Conservation (phyloP, 2,329 filamentous ascomycete species). For the Lachnellula subtilissima region DNA sequence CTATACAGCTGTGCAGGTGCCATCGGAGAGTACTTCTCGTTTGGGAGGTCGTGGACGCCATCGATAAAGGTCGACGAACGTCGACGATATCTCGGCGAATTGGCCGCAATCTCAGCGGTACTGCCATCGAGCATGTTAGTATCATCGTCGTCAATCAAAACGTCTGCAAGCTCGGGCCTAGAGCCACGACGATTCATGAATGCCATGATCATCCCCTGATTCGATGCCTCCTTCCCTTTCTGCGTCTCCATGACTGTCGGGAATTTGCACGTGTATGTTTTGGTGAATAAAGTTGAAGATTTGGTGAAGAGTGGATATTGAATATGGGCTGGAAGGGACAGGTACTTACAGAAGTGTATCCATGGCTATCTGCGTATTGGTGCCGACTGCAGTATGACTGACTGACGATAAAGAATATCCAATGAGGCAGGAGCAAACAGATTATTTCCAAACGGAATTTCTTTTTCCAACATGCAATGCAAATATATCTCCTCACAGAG, state of each 20-base stretch:
- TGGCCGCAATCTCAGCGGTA: constrained; percentile 87
- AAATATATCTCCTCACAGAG: too few species aligned
- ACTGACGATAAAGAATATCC: background rate
- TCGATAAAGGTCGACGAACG: constrained; percentile 96
- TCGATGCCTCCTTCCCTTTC: too few species aligned
- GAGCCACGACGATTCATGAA: background rate
- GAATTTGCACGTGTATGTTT: too few species aligned
- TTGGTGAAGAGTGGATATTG: background rate
- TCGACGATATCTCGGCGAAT: constrained; percentile 81
- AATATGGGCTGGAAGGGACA: background rate
- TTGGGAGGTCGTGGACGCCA: constrained; percentile 88
- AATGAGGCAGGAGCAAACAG: background rate
- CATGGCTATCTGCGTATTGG: background rate
- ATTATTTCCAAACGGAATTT: too few species aligned
- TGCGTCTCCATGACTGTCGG: too few species aligned
- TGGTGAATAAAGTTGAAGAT: too few species aligned
- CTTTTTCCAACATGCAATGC: too few species aligned
- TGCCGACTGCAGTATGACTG: too few species aligned
- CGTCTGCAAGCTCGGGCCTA: constrained; percentile 7
- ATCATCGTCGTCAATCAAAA: background rate
- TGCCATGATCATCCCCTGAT: background rate
- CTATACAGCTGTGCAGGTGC: constrained; percentile 96
- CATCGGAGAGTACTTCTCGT: constrained; percentile 65
- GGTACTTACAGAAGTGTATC: constrained; percentile 12
- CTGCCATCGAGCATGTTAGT: constrained; percentile 39